These are phyloP conservation scores for Pseudocercospora pini-densiflorae DNA, from an alignment of 2,329 filamentous ascomycete genomes.

Conservation along the genomic window DNA sequence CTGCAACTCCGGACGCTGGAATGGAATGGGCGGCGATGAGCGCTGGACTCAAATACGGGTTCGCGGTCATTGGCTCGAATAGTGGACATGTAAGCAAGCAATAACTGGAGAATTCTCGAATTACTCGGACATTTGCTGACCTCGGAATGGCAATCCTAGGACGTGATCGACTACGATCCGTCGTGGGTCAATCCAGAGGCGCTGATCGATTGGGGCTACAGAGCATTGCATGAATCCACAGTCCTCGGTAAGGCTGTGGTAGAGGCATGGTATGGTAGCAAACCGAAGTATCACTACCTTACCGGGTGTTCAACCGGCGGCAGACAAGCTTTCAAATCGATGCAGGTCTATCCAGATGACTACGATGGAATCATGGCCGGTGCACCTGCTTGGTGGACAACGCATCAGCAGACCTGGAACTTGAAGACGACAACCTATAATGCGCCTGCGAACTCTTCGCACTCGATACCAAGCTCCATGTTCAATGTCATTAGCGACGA, in stretches of 20 bases:
- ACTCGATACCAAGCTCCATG: slow-evolving; percentile 24
- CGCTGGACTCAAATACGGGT: neutral
- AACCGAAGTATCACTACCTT: slow-evolving; percentile 55
- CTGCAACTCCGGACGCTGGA: neutral
- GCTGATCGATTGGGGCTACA: slow-evolving; percentile 1
- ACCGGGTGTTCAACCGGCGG: slow-evolving; percentile 63
- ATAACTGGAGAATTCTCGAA: too few relatives aligned
- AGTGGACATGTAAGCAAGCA: neutral
- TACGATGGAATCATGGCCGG: slow-evolving; percentile 63
- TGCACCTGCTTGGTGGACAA: slow-evolving; percentile 55
- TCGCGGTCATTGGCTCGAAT: slow-evolving; percentile 2
- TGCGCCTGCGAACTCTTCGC: neutral
- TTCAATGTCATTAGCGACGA: slow-evolving; percentile 51
- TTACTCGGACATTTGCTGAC: too few relatives aligned
- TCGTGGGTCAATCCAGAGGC: neutral
- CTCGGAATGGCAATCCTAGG: too few relatives aligned
- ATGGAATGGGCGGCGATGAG: neutral
- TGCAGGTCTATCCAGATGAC: slow-evolving; percentile 57
- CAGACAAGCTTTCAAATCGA: slow-evolving; percentile 58
- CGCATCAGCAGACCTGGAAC: slow-evolving; percentile 43
- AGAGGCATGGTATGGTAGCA: slow-evolving; percentile 38
- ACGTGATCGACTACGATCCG: neutral
- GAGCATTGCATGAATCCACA: neutral
- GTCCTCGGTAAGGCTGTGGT: neutral
- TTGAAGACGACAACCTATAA: neutral